Conservation (phyloP, 305 asterid species). For the Solanum hybrid region DNA sequence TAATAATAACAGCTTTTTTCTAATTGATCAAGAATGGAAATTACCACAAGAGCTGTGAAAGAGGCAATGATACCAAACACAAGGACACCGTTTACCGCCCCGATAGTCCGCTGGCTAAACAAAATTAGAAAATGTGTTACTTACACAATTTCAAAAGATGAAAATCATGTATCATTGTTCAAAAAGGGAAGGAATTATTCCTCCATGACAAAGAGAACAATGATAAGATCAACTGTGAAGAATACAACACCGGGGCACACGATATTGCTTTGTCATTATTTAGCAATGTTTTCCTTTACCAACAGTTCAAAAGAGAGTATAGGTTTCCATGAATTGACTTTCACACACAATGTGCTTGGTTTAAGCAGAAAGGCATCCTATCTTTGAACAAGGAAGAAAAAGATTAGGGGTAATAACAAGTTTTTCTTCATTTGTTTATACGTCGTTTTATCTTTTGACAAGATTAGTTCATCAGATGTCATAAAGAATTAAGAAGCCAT, state of each 20-base stretch:
- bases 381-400: not conserved
- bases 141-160: not conserved
- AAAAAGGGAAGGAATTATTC: not conserved
- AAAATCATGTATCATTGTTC: not conserved
- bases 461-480: not conserved
- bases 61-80: slow-evolving; percentile 59
- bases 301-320: not conserved
- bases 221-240: not conserved
- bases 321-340: not conserved
- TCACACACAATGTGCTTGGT: not conserved
- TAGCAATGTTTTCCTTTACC: not conserved
- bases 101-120: slow-evolving; percentile 71
- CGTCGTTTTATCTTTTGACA: not conserved
- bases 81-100: slow-evolving; percentile 75
- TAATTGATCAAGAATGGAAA: slow-evolving; percentile 4
- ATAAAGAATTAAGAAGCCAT: not conserved
- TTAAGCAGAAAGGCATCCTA: not conserved
- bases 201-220: not conserved
- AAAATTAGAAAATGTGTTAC: slow-evolving; percentile 16
- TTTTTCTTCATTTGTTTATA: not conserved
- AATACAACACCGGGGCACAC: not conserved
- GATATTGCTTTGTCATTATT: not conserved
- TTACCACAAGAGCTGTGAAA: slow-evolving; percentile 84
- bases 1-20: not conserved
- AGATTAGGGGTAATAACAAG: not conserved